Base-by-base conservation (phyloP, 179 eudicot genomes). In the Pouteria campechiana region DNA sequence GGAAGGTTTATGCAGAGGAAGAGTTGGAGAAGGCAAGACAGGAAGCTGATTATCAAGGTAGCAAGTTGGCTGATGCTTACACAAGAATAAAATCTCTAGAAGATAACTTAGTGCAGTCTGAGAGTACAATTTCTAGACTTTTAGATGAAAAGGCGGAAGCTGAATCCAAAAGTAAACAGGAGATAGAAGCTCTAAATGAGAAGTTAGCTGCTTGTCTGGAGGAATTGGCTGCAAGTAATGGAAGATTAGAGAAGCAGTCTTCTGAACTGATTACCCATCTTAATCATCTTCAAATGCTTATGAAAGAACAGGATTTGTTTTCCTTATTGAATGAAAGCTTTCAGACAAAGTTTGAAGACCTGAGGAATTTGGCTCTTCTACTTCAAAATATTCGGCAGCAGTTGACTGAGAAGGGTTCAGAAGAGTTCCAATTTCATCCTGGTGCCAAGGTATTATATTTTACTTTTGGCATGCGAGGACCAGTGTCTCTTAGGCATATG, bases 201-300 rank as follows among this genome's bases (percentile, higher is more conserved):
- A 81, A 73, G 74, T 57, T 92, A 42, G 68, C 68, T 47, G 57
- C 68, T 5, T 79, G 94, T 47, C 70, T 73, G 74, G 81, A 86
- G 65, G 94, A 79, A 69, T 70, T 87, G 63, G 70, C 78, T 58
- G 93, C 79, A 47, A 63, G 64, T 37, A 59, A 48, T 55, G 83
- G 76, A 37, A 77, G 59, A 56, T 45, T 64, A 37, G 63, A 73
- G 42, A 75, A 58, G 61, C 63, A 64, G 63, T 70, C 82, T 48
- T 20, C 63, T 24, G 79, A 75, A 64, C 67, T 92, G 17, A 66
- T 74, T 54, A 62, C 65, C 65, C 64, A 70, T 34, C 63, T 87
- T 41, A 65, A 69, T 44, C 65, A 54, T 49, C 81, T 92, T 57
- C 72, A 75, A 47, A 43, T 46, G 57, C 66, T 75, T 22, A 50